These are phyloP conservation scores for Coemansia sp. DNA, from an alignment of 192 early-diverging fungal species.

Conservation along the genomic window DNA sequence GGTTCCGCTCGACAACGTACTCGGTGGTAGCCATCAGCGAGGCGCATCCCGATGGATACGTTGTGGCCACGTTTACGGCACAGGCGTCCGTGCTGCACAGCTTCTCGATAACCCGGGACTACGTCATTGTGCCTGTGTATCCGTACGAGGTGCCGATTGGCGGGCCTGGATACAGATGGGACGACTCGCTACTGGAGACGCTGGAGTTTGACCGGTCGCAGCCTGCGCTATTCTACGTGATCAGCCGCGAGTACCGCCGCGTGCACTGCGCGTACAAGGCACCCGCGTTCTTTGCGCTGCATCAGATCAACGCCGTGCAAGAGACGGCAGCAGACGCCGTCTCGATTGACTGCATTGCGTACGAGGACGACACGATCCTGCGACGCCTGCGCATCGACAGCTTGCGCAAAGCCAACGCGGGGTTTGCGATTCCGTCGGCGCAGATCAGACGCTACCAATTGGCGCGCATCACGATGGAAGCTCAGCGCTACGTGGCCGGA, in stretches of 20 bases:
- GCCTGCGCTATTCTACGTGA: constrained; percentile 68
- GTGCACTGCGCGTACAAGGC: constrained; percentile 69
- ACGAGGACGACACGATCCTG: constrained; percentile 60
- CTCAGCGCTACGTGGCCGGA: constrained; percentile 52
- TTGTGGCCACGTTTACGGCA: constrained; percentile 63
- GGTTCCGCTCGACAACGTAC: constrained; percentile 66
- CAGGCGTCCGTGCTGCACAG: constrained; percentile 73
- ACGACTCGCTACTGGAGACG: constrained; percentile 68
- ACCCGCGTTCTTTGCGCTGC: constrained; percentile 62
- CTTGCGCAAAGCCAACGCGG: constrained; percentile 52
- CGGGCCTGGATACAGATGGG: constrained; percentile 68
- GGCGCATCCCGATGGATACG: constrained; percentile 60
- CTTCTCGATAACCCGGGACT: constrained; percentile 71
- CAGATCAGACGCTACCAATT: constrained; percentile 66
- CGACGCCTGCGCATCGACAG: constrained; percentile 59
- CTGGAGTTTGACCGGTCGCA: constrained; percentile 61
- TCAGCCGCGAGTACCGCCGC: constrained; percentile 65
- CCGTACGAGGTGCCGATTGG: constrained; percentile 63
- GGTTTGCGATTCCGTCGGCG: constrained; percentile 50
- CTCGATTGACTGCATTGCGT: constrained; percentile 63
- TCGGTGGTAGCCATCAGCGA: constrained; percentile 65
- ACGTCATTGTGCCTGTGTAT: constrained; percentile 68
- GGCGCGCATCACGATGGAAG: constrained; percentile 60
- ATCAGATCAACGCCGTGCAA: constrained; percentile 72
- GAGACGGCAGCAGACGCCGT: constrained; percentile 63